A percentile compares a stretch with the other conserved stretches of the same genome.
Conservation (phyloP, 495 filamentous ascomycete genomes). For the Neurospora tetraspora region DNA sequence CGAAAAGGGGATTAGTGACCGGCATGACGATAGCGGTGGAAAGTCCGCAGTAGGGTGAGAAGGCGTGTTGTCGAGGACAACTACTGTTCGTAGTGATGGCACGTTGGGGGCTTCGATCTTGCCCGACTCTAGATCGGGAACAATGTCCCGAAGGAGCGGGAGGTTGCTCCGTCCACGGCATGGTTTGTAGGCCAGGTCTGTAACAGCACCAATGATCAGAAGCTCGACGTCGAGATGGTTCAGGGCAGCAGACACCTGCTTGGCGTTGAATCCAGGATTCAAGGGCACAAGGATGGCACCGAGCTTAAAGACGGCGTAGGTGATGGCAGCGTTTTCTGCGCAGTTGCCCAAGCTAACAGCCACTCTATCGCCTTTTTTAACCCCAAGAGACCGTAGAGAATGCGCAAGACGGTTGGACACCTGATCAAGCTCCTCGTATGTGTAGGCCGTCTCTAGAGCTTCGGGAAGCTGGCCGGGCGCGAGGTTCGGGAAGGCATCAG, state of each 20-base stretch:
- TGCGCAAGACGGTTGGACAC: constrained; percentile 69
- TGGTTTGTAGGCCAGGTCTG: constrained; percentile 71
- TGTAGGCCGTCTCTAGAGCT: constrained; percentile 42
- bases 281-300: constrained; percentile 86
- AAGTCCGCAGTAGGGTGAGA: constrained; percentile 32
- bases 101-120: constrained; percentile 54
- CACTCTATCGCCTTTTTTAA: constrained; percentile 76
- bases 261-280: constrained; percentile 80
- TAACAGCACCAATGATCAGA: constrained; percentile 75
- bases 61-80: constrained; percentile 72
- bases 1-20: constrained; percentile 43
- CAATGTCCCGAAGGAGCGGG: constrained; percentile 52
- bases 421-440: constrained; percentile 63
- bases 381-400: constrained; percentile 62
- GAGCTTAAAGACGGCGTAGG: constrained; percentile 86
- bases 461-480: constrained; percentile 4
- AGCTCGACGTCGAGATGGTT: constrained; percentile 65
- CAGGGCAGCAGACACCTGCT: constrained; percentile 69
- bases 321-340: constrained; percentile 68
- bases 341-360: constrained; percentile 81
- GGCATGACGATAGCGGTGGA: constrained; percentile 12
- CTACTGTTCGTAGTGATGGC: constrained; percentile 58
- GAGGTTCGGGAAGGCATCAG: constrained; percentile 5
- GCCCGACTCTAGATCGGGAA: constrained; percentile 44
- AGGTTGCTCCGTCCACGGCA: constrained; percentile 64